Evolutionary conservation across 202 grass and related monocot species (phyloP).

Genomic region (Zoysia matrella): DNA sequence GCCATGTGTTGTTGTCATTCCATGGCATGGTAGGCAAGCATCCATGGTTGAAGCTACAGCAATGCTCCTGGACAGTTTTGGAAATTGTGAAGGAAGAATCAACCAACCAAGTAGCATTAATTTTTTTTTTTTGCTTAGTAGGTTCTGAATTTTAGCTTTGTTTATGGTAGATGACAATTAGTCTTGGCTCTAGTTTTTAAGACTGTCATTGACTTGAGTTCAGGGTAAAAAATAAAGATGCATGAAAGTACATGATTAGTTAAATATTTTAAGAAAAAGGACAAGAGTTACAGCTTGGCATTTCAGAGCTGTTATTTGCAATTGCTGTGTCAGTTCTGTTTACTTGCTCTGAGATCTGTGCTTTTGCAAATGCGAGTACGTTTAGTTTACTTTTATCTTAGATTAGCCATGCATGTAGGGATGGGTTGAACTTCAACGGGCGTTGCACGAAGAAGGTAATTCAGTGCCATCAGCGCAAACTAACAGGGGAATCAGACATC

Average conservation of each 20-base stretch:
- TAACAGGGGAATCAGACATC: conserved; percentile 13
- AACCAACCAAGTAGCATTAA: conserved; percentile 11
- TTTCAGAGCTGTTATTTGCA: conserved; percentile 43
- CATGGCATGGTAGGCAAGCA: conserved; percentile 51
- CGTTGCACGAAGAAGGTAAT: conserved; percentile 19
- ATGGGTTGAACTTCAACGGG: conserved; percentile 3
- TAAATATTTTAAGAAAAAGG: not conserved
- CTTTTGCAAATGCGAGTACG: conserved; percentile 34
- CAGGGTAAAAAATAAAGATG: not conserved
- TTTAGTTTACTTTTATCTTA: conserved; percentile 37
- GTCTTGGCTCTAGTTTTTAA: conserved; percentile 24
- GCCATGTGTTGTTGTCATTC: conserved; percentile 42
- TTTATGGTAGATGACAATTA: conserved; percentile 26
- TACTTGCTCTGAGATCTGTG: conserved; percentile 42
- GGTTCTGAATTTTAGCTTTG: conserved; percentile 23
- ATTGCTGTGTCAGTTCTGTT: conserved; percentile 1
- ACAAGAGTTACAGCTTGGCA: conserved; percentile 29
- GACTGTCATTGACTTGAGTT: conserved; percentile 50
- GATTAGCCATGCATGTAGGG: conserved; percentile 29
- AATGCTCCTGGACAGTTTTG: conserved; percentile 18
- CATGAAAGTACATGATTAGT: conserved; percentile 5
- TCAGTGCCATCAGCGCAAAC: conserved; percentile 41
- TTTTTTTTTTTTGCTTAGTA: not conserved
- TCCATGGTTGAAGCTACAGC: conserved; percentile 21
- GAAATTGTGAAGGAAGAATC: conserved; percentile 31